A percentile compares a stretch with the other conserved stretches of the same genome.
phyloP scores from a whole-genome alignment of 371 early-diverging fungal species.

The Funneliformis caledonium region DNA sequence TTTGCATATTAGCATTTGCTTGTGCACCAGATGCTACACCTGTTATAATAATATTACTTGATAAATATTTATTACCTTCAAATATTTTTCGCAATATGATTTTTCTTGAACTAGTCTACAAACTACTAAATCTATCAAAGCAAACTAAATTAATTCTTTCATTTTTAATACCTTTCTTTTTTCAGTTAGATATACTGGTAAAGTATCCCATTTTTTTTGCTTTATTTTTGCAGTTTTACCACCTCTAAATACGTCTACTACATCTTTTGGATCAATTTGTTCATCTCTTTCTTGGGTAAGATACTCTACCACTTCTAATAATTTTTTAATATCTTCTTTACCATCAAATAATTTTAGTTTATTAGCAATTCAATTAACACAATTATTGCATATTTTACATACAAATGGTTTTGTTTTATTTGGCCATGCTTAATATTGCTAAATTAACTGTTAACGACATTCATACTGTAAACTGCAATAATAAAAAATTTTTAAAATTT shows the following conservation, averaged over 20 bases:
- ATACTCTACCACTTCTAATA: not conserved
- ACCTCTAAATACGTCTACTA: slow-evolving; percentile 4
- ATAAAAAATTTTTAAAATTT: not conserved
- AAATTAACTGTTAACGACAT: not conserved
- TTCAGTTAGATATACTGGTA: no score
- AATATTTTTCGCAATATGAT: not conserved
- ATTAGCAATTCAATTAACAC: not conserved
- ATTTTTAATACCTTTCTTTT: not conserved
- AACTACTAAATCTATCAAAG: no score
- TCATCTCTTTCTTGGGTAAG: not conserved
- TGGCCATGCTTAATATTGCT: not conserved
- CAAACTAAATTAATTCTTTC: not conserved
- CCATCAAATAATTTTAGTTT: not conserved
- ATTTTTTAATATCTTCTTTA: not conserved
- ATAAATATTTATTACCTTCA: not conserved
- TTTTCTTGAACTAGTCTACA: not conserved
- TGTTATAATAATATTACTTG: not conserved
- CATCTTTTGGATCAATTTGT: not conserved
- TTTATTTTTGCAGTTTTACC: not conserved
- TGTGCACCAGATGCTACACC: not conserved
- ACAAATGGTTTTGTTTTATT: not conserved
- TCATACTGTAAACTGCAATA: not conserved
- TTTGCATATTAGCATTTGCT: slow-evolving; percentile 7
- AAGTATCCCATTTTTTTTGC: no score
- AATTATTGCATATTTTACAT: not conserved